A percentile compares a stretch with the other conserved stretches of the same genome.
These are phyloP conservation scores for Xylaria flabelliformis DNA, from an alignment of 495 filamentous ascomycete genomes.

Conservation along the genomic window DNA sequence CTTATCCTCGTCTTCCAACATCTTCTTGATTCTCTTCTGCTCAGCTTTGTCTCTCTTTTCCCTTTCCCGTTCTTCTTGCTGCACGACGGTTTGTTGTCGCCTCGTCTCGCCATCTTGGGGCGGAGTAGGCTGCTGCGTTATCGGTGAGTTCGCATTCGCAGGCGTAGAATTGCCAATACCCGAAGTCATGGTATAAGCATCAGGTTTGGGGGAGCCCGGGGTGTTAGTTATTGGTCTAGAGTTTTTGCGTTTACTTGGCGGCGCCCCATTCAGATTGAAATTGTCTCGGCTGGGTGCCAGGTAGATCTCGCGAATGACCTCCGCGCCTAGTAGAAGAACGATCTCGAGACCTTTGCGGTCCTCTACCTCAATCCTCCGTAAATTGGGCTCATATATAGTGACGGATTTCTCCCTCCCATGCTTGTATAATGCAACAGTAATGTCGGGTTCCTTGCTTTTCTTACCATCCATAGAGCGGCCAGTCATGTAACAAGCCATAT, in stretches of 20 bases:
- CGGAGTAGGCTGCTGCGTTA: slow-evolving; percentile 36
- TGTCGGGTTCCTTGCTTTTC: slow-evolving; percentile 90
- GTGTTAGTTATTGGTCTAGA: slow-evolving; percentile 45
- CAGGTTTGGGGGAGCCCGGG: slow-evolving; percentile 25
- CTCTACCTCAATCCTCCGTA: slow-evolving; percentile 88
- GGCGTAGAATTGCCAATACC: slow-evolving; percentile 31
- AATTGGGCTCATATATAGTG: slow-evolving; percentile 91
- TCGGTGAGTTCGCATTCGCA: slow-evolving; percentile 28
- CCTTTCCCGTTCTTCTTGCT: slow-evolving; percentile 61
- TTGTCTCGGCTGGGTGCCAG: slow-evolving; percentile 69
- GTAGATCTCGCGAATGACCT: slow-evolving; percentile 88
- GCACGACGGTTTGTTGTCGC: too few relatives aligned
- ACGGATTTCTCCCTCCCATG: slow-evolving; percentile 55
- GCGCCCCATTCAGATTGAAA: slow-evolving; percentile 75
- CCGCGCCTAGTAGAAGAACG: slow-evolving; percentile 79
- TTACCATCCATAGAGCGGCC: slow-evolving; percentile 74
- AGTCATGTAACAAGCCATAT: slow-evolving; percentile 80
- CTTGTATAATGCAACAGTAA: slow-evolving; percentile 84
- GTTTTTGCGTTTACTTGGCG: slow-evolving; percentile 48
- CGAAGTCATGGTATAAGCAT: slow-evolving; percentile 36
- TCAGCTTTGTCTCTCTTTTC: slow-evolving; percentile 64
- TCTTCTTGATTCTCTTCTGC: slow-evolving; percentile 72
- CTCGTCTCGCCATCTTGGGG: slow-evolving; percentile 67
- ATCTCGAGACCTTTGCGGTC: slow-evolving; percentile 94
- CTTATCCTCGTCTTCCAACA: slow-evolving; percentile 80